Evolutionary conservation across 768 basidiomycete species (phyloP), one percentile per base, ranked within the genome.

Genomic region (Gautieria morchelliformis): DNA sequence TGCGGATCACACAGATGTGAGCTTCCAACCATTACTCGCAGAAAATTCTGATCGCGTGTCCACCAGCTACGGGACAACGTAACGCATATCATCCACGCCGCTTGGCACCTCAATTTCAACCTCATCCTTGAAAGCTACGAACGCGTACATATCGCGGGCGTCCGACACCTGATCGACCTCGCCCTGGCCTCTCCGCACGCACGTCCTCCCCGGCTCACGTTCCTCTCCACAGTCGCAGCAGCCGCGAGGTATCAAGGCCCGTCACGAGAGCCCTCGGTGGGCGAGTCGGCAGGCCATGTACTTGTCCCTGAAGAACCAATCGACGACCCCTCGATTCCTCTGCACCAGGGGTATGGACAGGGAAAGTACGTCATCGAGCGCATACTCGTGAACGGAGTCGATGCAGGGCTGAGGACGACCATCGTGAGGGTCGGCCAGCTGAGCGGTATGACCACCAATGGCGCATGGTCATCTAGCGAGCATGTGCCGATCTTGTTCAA

Each of bases 301-400:
- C n/a, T n/a, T n/a, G n/a, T n/a, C n/a, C n/a, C n/a, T n/a, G n/a
- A n/a, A n/a, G n/a, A n/a, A n/a, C n/a, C n/a, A n/a, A n/a, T n/a
- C n/a, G n/a, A n/a, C n/a, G n/a, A n/a, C n/a, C n/a, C n/a, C n/a
- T n/a, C n/a, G n/a, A n/a, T n/a, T n/a, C n/a, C n/a, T n/a, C n/a
- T n/a, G n/a, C n/a, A n/a, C n/a, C n/a, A n/a, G n/a, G 79, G 79
- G 0, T 80, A 80, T 49, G 70, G 74, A 12, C 77, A 78, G 56
- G 64, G 69, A 0, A 81, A 81, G 47, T 63, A 44, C 32, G 59
- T 62, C 17, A 54, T 55, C 1, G 63, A 49, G 22, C 27, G 12
- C 9, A 14, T 49, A 5, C 27, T 27, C 27, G 27, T 27, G 27
- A 27, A 27, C 27, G 27, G 27, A 27, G 24, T 49, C n/a, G 48